Conservation (phyloP, 2,329 filamentous ascomycete genomes). For the Cercospora beticola region DNA sequence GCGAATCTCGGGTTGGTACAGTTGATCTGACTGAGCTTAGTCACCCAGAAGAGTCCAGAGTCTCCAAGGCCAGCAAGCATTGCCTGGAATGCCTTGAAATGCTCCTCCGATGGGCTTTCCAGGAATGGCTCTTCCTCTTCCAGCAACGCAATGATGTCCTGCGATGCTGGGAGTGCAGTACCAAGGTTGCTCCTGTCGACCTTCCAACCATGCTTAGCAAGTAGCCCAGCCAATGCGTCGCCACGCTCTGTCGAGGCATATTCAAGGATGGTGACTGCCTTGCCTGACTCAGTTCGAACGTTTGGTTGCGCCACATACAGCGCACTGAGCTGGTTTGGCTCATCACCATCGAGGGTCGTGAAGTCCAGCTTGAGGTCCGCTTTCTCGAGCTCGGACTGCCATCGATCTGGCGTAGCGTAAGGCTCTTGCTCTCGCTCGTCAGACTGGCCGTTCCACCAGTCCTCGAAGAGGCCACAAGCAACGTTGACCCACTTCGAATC, state of each 20-base stretch:
- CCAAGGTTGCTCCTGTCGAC: neutral
- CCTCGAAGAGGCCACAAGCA: neutral
- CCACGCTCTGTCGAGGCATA: neutral
- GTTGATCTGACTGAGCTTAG: slow-evolving; percentile 2
- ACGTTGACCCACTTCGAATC: neutral
- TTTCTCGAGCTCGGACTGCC: neutral
- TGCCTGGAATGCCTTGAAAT: neutral
- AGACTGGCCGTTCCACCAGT: neutral
- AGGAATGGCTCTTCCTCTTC: neutral
- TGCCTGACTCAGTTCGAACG: neutral
- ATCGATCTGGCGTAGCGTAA: neutral
- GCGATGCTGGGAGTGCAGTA: neutral
- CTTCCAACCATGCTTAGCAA: neutral
- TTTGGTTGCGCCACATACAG: neutral
- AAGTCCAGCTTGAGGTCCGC: neutral
- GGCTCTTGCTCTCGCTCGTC: neutral
- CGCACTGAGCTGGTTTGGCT: neutral
- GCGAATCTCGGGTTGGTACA: neutral
- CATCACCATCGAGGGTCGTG: neutral
- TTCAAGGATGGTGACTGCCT: neutral
- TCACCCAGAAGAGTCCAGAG: slow-evolving; percentile 7
- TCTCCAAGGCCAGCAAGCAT: neutral
- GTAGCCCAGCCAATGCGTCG: neutral
- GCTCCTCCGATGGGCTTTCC: neutral
- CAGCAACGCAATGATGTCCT: neutral